Evolutionary conservation across 2,329 filamentous ascomycete species (phyloP), one percentile per base, ranked within the genome.

Genomic region (Ascochyta fabae): DNA sequence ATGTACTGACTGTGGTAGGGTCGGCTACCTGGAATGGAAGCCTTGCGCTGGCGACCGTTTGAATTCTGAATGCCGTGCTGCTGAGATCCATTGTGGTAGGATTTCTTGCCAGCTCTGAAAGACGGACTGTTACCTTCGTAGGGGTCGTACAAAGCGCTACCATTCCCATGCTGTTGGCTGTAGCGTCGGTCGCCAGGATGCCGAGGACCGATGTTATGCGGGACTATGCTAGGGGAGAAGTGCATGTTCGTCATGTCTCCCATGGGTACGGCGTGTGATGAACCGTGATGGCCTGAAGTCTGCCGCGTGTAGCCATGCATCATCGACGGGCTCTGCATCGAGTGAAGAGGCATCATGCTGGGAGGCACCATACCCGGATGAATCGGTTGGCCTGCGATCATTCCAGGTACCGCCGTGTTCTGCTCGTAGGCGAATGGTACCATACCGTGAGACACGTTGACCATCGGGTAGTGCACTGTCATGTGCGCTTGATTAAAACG

Each of bases 221-320:
- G 15, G 3, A 42, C 36, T n/a, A 57, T 54, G 16, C 53, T 48
- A 10, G 49, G 43, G 16, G 49, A 10, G 46, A 65, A 64, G 34
- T 62, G 53, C n/a, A 59, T 61, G 50, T 73, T 74, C 1, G 69
- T 70, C 65, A 72, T 61, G 34, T 75, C 66, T 3, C 59, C 62
- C 45, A 74, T 69, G 4, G 60, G 63, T 19, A 42, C 45, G 15
- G 47, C 50, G 19, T 35, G 49, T 15, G 62, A 56, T 13, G 51
- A 33, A 15, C 29, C 42, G 22, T 45, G 40, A 19, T 33, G 12
- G 23, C 41, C 45, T 7, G 51, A 48, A 34, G 38, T 45, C 10
- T 67, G 61, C n/a, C 53, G 49, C 10, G 55, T 38, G 33, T 64
- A 66, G n/a, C 39, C 44, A 15, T 58, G 59, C 22, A 53, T 51